Percentiles rank a stretch among this genome's conserved stretches.
Evolutionary conservation across 2,329 filamentous ascomycete genomes (phyloP).

Genomic region (Ophiostoma perfectum): DNA sequence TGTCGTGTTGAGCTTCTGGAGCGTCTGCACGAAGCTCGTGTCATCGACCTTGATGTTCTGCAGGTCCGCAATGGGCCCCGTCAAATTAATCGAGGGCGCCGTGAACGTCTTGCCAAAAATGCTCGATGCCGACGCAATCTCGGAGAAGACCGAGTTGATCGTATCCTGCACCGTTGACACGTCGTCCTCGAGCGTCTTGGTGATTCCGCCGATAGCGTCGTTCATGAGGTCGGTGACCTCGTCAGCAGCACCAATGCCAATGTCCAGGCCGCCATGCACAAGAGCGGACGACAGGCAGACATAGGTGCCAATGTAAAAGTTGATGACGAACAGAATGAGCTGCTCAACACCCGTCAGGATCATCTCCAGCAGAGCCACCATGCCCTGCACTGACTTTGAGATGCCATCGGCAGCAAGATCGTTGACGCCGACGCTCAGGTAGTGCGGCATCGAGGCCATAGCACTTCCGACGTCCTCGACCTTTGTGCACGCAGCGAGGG

Average conservation of each 20-base stretch:
- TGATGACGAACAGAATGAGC: conserved; percentile 86
- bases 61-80: conserved; percentile 58
- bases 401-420: conserved; percentile 74
- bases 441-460: conserved; percentile 98
- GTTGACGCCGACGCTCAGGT: conserved; percentile 85
- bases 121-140: conserved; percentile 49
- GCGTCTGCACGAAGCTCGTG: conserved; percentile 59
- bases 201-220: conserved; percentile 46
- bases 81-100: conserved; percentile 56
- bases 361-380: conserved; percentile 73
- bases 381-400: conserved; percentile 70
- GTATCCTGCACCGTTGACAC: conserved; percentile 39
- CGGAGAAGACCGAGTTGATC: conserved; percentile 54
- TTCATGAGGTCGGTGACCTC: conserved; percentile 45
- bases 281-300: conserved; percentile 82
- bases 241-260: conserved; percentile 45
- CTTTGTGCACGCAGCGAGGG: conserved; percentile 80
- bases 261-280: conserved; percentile 70
- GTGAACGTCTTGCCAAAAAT: conserved; percentile 35
- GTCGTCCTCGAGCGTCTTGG: conserved; percentile 51
- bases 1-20: conserved; percentile 67
- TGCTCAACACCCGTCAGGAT: conserved; percentile 78
- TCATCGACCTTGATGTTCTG: conserved; percentile 64
- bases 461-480: conserved; percentile 90
- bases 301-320: conserved; percentile 85